phyloP scores from a whole-genome alignment of 2,329 filamentous ascomycete species.

The Clonostachys chloroleuca region DNA sequence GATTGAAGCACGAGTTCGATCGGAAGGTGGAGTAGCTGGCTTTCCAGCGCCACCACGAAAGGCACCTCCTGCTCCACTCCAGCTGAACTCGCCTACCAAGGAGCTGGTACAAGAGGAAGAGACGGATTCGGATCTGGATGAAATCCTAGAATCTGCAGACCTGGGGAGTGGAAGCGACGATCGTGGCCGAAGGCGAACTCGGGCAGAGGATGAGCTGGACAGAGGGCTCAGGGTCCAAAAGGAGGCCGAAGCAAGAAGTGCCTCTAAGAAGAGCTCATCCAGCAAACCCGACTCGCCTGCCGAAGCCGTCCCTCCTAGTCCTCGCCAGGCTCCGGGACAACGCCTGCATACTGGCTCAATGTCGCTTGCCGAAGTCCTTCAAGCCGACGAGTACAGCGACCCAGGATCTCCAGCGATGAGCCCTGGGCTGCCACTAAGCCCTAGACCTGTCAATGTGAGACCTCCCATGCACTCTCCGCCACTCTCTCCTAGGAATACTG shows the following conservation, averaged over 20 bases:
- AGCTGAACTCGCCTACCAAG: slow-evolving; percentile 40
- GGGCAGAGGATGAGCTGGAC: slow-evolving; percentile 81
- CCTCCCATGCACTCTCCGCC: slow-evolving; percentile 57
- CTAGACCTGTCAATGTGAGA: slow-evolving; percentile 49
- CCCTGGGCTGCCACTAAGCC: slow-evolving; percentile 55
- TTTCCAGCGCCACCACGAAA: slow-evolving; percentile 68
- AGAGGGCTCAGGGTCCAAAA: slow-evolving; percentile 64
- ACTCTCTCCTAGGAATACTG: slow-evolving; percentile 56
- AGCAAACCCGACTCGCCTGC: slow-evolving; percentile 17
- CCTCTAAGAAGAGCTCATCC: slow-evolving; percentile 68
- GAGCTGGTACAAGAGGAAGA: slow-evolving; percentile 39
- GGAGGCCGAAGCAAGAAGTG: slow-evolving; percentile 66
- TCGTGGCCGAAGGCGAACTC: slow-evolving; percentile 75
- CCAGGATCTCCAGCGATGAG: slow-evolving; percentile 43
- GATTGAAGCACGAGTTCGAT: slow-evolving; percentile 35
- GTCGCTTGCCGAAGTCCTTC: slow-evolving; percentile 50
- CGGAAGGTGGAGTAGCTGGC: slow-evolving; percentile 39
- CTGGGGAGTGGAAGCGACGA: slow-evolving; percentile 51
- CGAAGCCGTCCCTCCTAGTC: slow-evolving; percentile 27
- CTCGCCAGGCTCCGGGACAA: slow-evolving; percentile 25
- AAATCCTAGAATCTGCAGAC: slow-evolving; percentile 67
- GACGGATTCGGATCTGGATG: slow-evolving; percentile 80
- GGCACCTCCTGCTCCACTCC: slow-evolving; percentile 78
- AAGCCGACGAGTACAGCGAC: slow-evolving; percentile 17
- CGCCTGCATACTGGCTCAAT: slow-evolving; percentile 34